Conservation (phyloP, 2,329 filamentous ascomycete species). For the Aurifilum marmelostoma region DNA sequence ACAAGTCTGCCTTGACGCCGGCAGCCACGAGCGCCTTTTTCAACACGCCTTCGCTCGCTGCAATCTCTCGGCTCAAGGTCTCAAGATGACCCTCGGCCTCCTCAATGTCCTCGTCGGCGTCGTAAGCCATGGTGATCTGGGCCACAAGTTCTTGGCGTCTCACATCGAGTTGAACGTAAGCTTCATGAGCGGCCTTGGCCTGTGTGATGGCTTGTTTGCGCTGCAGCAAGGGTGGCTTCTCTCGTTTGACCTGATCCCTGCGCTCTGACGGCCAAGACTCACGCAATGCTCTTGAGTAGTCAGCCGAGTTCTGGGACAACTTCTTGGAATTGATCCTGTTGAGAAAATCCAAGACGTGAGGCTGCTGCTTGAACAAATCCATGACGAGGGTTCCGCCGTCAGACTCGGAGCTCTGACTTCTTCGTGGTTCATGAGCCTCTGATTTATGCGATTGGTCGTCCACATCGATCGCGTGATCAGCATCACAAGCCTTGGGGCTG, state of each 20-base stretch:
- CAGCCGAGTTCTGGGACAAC: slow-evolving; percentile 51
- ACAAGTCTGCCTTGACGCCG: slow-evolving; percentile 48
- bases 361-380: slow-evolving; percentile 40
- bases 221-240: slow-evolving; percentile 51
- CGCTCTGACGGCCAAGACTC: slow-evolving; percentile 50
- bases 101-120: slow-evolving; percentile 53
- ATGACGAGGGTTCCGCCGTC: slow-evolving; percentile 40
- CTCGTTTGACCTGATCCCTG: slow-evolving; percentile 51
- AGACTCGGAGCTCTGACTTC: slow-evolving; percentile 34
- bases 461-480: slow-evolving; percentile 10
- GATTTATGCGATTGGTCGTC: not conserved
- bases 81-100: slow-evolving; percentile 56
- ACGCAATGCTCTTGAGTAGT: slow-evolving; percentile 52
- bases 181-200: slow-evolving; percentile 46
- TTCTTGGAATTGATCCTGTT: slow-evolving; percentile 45
- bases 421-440: slow-evolving; percentile 24
- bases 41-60: slow-evolving; percentile 48
- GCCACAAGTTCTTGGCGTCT: slow-evolving; percentile 51
- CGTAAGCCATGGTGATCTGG: slow-evolving; percentile 54
- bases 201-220: slow-evolving; percentile 50
- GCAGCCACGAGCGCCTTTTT: slow-evolving; percentile 47
- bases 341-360: slow-evolving; percentile 41
- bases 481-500: not conserved
- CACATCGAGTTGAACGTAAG: slow-evolving; percentile 46
- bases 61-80: slow-evolving; percentile 49